phyloP scores from a whole-genome alignment of 208 protist genomes.

The Vickermania ingenoplastis region DNA sequence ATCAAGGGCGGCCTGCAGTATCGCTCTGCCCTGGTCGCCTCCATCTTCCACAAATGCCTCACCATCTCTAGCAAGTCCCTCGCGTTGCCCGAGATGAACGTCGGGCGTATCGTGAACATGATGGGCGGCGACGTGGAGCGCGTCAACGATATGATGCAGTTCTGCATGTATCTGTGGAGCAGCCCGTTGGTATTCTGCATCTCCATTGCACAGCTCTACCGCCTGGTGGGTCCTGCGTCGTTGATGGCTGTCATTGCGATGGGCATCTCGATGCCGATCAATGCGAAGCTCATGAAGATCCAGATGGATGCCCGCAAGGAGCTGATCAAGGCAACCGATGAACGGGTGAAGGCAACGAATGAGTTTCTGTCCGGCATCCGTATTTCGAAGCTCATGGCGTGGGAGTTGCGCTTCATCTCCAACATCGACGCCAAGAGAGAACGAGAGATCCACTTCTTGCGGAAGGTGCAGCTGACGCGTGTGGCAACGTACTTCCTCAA shows the following conservation, averaged over 20 bases:
- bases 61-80: slow-evolving; percentile 24
- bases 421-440: slow-evolving; percentile 28
- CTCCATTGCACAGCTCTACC: slow-evolving; percentile 26
- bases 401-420: slow-evolving; percentile 63
- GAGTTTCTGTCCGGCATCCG: slow-evolving; percentile 89
- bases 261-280: slow-evolving; percentile 51
- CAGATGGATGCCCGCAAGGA: slow-evolving; percentile 13
- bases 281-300: slow-evolving; percentile 34
- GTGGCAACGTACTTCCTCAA: slow-evolving; percentile 52
- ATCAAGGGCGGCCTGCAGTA: slow-evolving; percentile 34
- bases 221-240: slow-evolving; percentile 50
- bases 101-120: slow-evolving; percentile 84
- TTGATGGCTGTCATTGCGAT: slow-evolving; percentile 61
- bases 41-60: slow-evolving; percentile 75
- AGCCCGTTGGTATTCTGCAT: slow-evolving; percentile 51
- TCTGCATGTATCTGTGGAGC: slow-evolving; percentile 33
- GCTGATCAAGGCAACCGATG: slow-evolving; percentile 58
- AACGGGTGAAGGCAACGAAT: slow-evolving; percentile 86
- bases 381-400: slow-evolving; percentile 91
- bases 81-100: slow-evolving; percentile 53
- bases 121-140: slow-evolving; percentile 60
- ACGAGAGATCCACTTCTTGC: slow-evolving; percentile 32
- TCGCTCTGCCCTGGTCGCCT: slow-evolving; percentile 37
- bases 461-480: slow-evolving; percentile 19
- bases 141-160: slow-evolving; percentile 32